Conservation (phyloP, 2,329 filamentous ascomycete genomes). For the Neonectria coccinea region DNA sequence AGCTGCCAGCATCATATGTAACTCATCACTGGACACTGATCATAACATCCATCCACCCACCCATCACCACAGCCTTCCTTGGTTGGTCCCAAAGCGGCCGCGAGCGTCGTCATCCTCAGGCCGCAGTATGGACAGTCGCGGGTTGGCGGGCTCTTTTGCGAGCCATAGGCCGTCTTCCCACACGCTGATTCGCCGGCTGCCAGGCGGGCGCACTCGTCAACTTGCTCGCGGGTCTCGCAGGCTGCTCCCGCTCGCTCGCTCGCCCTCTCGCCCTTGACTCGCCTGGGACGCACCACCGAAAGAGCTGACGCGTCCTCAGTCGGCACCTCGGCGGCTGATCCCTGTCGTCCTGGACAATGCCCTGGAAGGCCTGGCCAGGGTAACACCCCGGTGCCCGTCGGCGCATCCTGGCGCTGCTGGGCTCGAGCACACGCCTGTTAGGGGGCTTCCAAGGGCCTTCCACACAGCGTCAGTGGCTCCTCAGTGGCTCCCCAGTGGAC, state of each 20-base stretch:
- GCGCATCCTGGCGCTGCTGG: slow-evolving; percentile 12
- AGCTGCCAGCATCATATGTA: not conserved
- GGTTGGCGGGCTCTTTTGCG: slow-evolving; percentile 19
- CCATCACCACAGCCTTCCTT: slow-evolving; percentile 31
- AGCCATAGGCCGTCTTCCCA: slow-evolving; percentile 20
- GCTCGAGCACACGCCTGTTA: slow-evolving; percentile 10
- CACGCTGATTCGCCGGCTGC: slow-evolving; percentile 1
- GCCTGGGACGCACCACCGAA: slow-evolving; percentile 39
- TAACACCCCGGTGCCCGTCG: slow-evolving; percentile 21
- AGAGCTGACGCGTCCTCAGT: slow-evolving; percentile 48
- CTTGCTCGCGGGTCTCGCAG: slow-evolving; percentile 14
- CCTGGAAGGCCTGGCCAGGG: slow-evolving; percentile 31
- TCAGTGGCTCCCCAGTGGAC: slow-evolving; percentile 4
- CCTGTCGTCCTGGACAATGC: slow-evolving; percentile 42
- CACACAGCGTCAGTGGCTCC: slow-evolving; percentile 39
- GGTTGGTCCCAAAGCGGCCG: slow-evolving; percentile 40
- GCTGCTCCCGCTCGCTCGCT: slow-evolving; percentile 27
- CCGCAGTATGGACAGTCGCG: slow-evolving; percentile 36
- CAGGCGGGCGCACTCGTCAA: slow-evolving; percentile 26
- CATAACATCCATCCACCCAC: slow-evolving; percentile 28
- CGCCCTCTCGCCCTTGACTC: slow-evolving; percentile 41
- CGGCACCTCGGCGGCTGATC: slow-evolving; percentile 42
- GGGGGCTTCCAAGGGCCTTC: slow-evolving; percentile 30
- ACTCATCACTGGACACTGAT: slow-evolving; percentile 8
- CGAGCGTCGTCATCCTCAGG: slow-evolving; percentile 49